Evolutionary conservation across 306 rosid genomes (phyloP).

Genomic region (barrel medic (Medicago truncatula)): DNA sequence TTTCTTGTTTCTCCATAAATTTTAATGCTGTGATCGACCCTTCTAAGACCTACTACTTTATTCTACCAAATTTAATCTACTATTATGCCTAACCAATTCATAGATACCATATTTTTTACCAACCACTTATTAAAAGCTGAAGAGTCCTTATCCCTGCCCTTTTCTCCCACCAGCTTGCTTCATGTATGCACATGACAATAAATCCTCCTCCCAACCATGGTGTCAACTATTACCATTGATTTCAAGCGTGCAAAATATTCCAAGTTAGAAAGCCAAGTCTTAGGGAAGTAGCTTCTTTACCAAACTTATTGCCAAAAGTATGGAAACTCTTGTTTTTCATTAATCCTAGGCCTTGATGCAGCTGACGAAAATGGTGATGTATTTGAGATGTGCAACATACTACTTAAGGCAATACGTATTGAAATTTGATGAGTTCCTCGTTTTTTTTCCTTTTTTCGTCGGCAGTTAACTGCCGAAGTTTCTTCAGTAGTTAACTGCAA

Average conservation of each 20-base stretch:
- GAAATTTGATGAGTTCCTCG: too few relatives aligned
- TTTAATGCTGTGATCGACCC: neutral
- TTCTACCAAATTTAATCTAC: neutral
- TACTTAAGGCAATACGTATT: too few relatives aligned
- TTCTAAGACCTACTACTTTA: neutral
- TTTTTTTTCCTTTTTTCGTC: too few relatives aligned
- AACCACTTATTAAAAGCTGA: neutral
- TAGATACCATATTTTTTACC: neutral
- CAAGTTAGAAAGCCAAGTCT: neutral
- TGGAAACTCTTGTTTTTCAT: neutral
- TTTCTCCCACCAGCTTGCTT: neutral
- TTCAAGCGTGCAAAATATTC: neutral
- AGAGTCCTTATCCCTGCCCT: neutral
- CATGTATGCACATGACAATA: neutral
- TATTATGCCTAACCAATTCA: neutral
- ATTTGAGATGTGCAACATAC: neutral
- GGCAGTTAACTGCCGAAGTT: too few relatives aligned
- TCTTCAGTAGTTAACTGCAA: too few relatives aligned
- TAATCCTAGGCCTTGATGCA: neutral
- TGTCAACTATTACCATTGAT: neutral
- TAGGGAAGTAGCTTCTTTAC: neutral
- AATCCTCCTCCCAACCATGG: neutral
- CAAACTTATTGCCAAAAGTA: neutral
- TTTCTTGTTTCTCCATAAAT: conserved; percentile 1
- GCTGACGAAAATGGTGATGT: neutral